Evolutionary conservation across 148 eudicot genomes (phyloP).

Genomic region (Nyssa sinensis): DNA sequence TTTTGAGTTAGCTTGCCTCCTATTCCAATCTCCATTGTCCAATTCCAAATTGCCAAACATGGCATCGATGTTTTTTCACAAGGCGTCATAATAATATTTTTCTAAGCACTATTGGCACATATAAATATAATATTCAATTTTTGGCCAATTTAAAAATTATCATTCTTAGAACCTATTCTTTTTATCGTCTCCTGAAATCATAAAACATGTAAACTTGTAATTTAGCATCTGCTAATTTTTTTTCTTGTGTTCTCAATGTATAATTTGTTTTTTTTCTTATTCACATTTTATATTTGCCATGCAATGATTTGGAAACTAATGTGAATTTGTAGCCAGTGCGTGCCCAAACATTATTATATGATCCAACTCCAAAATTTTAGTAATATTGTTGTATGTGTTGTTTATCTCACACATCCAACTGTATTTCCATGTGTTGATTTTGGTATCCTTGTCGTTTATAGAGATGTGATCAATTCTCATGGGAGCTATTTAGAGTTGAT

Average conservation of each 20-base stretch:
- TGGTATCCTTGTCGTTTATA: slow-evolving; percentile 27
- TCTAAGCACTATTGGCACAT: no score
- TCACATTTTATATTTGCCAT: slow-evolving; percentile 1
- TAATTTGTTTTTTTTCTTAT: neutral
- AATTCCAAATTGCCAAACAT: no score
- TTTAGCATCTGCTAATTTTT: neutral
- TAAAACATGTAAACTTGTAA: neutral
- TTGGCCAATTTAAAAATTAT: neutral
- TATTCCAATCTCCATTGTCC: no score
- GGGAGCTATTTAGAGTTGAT: slow-evolving; percentile 44
- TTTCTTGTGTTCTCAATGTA: neutral
- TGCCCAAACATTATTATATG: neutral
- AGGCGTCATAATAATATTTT: no score
- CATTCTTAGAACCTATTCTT: neutral
- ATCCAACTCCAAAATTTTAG: neutral
- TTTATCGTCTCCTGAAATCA: neutral
- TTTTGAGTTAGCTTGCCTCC: no score
- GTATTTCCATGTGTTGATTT: neutral
- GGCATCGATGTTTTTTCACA: no score
- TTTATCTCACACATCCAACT: neutral
- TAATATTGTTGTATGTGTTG: neutral
- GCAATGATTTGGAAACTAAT: slow-evolving; percentile 1
- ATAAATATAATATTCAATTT: no score
- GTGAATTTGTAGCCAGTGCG: slow-evolving; percentile 1
- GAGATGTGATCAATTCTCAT: slow-evolving; percentile 81